Evolutionary conservation across 495 filamentous ascomycete species (phyloP).

Genomic region (Xylaria scruposa): DNA sequence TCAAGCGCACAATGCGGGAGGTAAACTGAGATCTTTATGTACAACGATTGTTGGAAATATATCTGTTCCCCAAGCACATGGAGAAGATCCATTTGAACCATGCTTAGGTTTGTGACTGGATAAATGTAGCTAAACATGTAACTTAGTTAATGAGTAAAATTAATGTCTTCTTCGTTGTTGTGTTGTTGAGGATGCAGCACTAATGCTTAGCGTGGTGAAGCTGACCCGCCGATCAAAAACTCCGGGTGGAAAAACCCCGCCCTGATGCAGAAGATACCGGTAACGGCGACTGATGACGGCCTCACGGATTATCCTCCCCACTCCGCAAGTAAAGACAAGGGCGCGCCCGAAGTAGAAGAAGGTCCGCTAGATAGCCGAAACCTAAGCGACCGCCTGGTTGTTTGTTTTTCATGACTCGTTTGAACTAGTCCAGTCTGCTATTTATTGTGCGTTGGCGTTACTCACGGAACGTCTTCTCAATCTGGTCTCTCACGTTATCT

Average conservation of each 20-base stretch:
- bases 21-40: not conserved
- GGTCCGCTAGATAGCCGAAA: not conserved
- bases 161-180: not conserved
- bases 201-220: not conserved
- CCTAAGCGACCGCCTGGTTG: not conserved
- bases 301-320: not conserved
- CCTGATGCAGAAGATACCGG: not conserved
- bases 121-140: not conserved
- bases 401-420: not conserved
- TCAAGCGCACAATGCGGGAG: not conserved
- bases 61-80: not conserved
- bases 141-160: not conserved
- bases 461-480: not conserved
- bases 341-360: not conserved
- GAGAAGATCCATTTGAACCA: not conserved
- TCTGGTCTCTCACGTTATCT: not conserved
- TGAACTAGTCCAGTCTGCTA: not conserved
- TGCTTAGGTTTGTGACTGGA: not conserved
- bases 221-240: not conserved
- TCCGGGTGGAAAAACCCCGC: not conserved
- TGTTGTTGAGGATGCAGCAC: not conserved
- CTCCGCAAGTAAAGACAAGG: conserved; percentile 12
- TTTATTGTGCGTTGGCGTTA: not conserved
- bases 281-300: conserved; percentile 17
- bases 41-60: not conserved